Evolutionary conservation across 768 basidiomycete species (phyloP), one percentile per base, ranked within the genome.

Genomic region (Neoboletus magnificus): DNA sequence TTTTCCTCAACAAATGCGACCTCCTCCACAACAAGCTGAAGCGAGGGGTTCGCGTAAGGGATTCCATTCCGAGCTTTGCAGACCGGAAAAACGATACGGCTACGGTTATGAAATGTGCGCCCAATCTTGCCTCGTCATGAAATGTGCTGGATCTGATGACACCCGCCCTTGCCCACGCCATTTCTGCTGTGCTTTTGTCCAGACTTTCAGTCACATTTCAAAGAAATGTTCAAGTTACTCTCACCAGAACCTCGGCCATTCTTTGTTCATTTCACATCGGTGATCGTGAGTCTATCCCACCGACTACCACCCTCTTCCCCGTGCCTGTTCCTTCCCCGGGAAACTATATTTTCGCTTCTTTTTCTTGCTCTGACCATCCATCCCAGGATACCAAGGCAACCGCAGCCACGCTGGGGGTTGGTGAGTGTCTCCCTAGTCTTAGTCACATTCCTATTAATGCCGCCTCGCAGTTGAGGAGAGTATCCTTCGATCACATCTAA

Each of bases 131-230:
- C 8, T 39, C n/a, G 10, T 51, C 25, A 25, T 51, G 16, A 46
- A 30, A 35, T 39, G 23, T n/a, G 20, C 50, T 27, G 33, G 18
- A 15, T 45, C 61, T 61, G 45, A 65, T 52, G 58, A 56, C 41
- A n/a, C 43, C 44, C 39, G n/a, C 39, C 23, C 29, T 13, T 36
- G 27, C 12, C 25, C 41, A 18, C 43, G 50, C 39, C 42, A 9
- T 54, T 30, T 16, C n/a, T 40, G n/a, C 13, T 46, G 39, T 36
- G 30, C 36, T n/a, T 47, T 57, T 42, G n/a, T n/a, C 7, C 56
- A 91, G 89, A 91, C 68, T 89, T 92, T 71, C 84, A 86, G 61
- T 82, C 85, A 55, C 87, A 90, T 65, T 91, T 92, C 71, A 87
- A 82, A 65, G 89, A 91, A 51, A 86, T 89, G 36, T 77, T 79